Conservation (phyloP, 2,329 filamentous ascomycete genomes). For the Decorospora gaudefroyi region DNA sequence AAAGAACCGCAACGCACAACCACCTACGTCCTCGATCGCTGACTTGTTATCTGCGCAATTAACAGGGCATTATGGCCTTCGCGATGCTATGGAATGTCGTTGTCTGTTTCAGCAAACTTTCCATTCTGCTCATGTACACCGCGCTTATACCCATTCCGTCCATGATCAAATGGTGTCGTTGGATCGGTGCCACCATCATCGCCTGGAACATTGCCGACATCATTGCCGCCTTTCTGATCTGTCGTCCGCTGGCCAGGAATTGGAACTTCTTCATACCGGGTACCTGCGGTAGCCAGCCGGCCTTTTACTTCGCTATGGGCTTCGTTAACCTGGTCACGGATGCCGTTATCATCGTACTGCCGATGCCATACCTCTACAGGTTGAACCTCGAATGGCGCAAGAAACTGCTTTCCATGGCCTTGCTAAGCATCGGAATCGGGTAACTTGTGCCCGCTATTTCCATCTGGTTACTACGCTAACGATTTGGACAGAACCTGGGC, state of each 20-base stretch:
- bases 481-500: constrained; percentile 24
- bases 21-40: background rate
- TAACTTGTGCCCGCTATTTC: constrained; percentile 6
- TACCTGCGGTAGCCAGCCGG: constrained; percentile 25
- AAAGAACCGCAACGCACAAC: no score
- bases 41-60: background rate
- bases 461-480: background rate
- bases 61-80: constrained; percentile 25
- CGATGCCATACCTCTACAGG: constrained; percentile 26
- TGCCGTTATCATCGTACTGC: constrained; percentile 21
- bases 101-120: constrained; percentile 27
- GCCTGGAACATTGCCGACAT: constrained; percentile 20
- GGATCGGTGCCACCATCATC: constrained; percentile 17
- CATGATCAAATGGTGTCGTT: constrained; percentile 10
- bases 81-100: constrained; percentile 28
- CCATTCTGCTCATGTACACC: constrained; percentile 27
- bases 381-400: constrained; percentile 16
- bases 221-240: constrained; percentile 23
- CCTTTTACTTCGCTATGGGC: constrained; percentile 18
- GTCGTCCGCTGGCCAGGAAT: constrained; percentile 23
- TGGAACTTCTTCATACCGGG: constrained; percentile 23
- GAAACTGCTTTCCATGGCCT: constrained; percentile 20
- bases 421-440: constrained; percentile 29
- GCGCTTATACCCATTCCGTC: constrained; percentile 20
- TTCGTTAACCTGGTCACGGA: constrained; percentile 30